Percentiles rank a stretch among this genome's conserved stretches.
phyloP scores from a whole-genome alignment of 1,284 basidiomycete species.

The Ustilago sp. region DNA sequence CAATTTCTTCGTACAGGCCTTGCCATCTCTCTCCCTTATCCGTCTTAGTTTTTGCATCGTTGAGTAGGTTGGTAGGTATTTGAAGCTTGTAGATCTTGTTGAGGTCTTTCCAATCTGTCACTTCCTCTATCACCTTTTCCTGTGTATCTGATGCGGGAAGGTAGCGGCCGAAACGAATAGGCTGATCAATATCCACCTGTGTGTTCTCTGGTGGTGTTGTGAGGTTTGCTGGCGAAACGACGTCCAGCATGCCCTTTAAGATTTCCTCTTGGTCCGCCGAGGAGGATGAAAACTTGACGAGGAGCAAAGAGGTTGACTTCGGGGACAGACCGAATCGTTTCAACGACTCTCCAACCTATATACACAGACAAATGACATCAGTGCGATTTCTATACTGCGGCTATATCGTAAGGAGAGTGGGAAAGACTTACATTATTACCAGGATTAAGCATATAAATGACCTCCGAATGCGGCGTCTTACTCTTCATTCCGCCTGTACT shows the following conservation, averaged over 20 bases:
- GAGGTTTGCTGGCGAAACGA: conserved; percentile 26
- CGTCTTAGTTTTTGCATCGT: background rate
- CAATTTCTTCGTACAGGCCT: conserved; percentile 34
- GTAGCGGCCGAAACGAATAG: conserved; percentile 24
- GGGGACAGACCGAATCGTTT: conserved; percentile 49
- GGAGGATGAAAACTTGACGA: conserved; percentile 41
- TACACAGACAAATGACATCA: background rate
- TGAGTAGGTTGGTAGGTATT: conserved; percentile 25
- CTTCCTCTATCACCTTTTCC: background rate
- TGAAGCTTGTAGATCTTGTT: conserved; percentile 56
- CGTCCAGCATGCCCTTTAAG: conserved; percentile 32
- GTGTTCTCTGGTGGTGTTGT: conserved; percentile 7
- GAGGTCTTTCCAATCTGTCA: conserved; percentile 54
- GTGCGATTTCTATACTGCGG: background rate
- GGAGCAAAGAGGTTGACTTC: conserved; percentile 35
- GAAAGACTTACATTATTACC: conserved; percentile 45
- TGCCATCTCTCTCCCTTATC: conserved; percentile 8
- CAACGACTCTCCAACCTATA: conserved; percentile 49
- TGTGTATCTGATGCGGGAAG: background rate
- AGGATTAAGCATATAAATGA: conserved; percentile 50
- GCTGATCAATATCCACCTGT: conserved; percentile 28
- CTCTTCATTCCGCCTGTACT: conserved; percentile 51
- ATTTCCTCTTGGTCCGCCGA: conserved; percentile 15
- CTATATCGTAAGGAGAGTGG: background rate
- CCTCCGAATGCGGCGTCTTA: conserved; percentile 51